Evolutionary conservation across 164 flowering plant species (phyloP), one percentile per base, ranked within the genome.

Genomic region (Tinospora cordifolia): DNA sequence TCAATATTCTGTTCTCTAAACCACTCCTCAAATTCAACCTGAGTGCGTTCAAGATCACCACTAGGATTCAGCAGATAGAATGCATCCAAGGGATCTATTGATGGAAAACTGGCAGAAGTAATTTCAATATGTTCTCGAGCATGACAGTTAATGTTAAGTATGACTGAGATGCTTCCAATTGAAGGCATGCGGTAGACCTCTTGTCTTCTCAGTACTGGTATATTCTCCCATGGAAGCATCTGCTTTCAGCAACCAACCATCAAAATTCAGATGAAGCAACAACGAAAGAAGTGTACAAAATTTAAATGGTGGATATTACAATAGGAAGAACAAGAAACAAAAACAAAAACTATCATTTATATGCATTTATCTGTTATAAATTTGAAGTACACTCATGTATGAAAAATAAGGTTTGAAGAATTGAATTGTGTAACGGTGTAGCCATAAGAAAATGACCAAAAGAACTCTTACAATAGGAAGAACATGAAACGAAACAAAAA

Each of bases 191-290:
- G 98, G 77, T 92, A 92, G 10, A 87, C 90, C 83, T 95, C 99
- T 34, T 88, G 88, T 63, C 83, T 82, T 75, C 93, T 85, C 66
- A 95, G 66, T 65, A 85, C 75, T 11, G 99, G 99, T 41, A 95
- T 51, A 78, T 76, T 92, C 81, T 95, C 99, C 98, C 92, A 92
- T 24, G 98, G 99, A 81, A 95, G 90, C 99, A 95, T 92, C 99
- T 94, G 89, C 51, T 74, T 5, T 63, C 1, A 69, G 15, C 38
- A 34, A 69, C 64, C 51, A 69, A 58, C 65, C 66, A 66, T 27
- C 60, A 65, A 1, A 30, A 36, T 30, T 64, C 22, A 49, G 22
- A 65, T 65, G 0, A 38, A 7, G 14, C 22, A 13, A 21, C 13
- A 8, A 3, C 58, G 11, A 54, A 30, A 14, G 1, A 71, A 36